Conservation (phyloP, 176 grass and related monocot genomes). For the Oryza australiensis region DNA sequence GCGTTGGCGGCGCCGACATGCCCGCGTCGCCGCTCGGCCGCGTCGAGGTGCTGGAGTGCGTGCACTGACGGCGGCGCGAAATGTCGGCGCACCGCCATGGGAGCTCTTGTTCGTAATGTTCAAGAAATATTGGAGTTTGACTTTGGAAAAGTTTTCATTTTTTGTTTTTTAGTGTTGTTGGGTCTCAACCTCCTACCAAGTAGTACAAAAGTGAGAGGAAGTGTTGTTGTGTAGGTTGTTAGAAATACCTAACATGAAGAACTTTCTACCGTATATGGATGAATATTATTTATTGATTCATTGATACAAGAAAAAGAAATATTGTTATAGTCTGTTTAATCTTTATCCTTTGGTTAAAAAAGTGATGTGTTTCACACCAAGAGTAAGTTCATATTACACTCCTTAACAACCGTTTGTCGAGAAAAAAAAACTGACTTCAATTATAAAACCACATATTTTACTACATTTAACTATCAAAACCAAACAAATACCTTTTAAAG, state of each 20-base stretch:
- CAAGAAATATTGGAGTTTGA: constrained; percentile 12
- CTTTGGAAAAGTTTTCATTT: background rate
- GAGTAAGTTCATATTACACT: too few species aligned
- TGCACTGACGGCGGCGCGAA: constrained; percentile 31
- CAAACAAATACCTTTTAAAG: too few species aligned
- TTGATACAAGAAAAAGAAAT: background rate
- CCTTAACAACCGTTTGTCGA: too few species aligned
- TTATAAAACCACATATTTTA: too few species aligned
- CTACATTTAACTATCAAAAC: too few species aligned
- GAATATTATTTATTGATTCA: constrained; percentile 26
- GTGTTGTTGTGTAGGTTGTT: constrained; percentile 15
- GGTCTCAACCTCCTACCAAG: constrained; percentile 35
- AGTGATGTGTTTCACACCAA: background rate
- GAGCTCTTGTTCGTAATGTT: background rate
- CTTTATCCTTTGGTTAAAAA: background rate
- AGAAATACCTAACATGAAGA: background rate
- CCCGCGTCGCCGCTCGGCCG: background rate
- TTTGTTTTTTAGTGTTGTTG: background rate
- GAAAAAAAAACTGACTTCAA: too few species aligned
- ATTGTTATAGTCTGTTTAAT: background rate
- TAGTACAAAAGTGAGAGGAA: background rate
- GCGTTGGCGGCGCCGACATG: constrained; percentile 21
- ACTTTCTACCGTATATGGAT: background rate
- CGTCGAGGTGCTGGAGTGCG: constrained; percentile 34
- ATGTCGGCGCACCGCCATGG: constrained; percentile 16